Percentiles rank a stretch among this genome's conserved stretches.
phyloP scores from a whole-genome alignment of 2,329 filamentous ascomycete genomes.

The Colletotrichum sp. region DNA sequence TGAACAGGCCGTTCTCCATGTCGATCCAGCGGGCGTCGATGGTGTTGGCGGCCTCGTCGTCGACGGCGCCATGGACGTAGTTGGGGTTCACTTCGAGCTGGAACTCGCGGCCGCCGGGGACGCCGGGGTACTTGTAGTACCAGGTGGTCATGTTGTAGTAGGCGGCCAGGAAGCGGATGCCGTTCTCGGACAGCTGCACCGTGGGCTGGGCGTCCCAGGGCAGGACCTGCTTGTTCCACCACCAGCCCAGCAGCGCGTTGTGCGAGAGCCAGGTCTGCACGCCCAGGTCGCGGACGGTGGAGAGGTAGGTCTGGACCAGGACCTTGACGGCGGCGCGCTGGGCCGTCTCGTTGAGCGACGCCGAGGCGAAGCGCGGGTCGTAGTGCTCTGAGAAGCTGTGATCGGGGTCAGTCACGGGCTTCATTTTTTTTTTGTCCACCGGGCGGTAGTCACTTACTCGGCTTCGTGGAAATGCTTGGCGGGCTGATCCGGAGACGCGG shows the following conservation, averaged over 20 bases:
- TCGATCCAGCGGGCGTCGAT: slow-evolving; percentile 58
- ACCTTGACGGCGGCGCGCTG: slow-evolving; percentile 66
- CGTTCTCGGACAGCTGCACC: slow-evolving; percentile 72
- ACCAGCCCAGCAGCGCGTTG: slow-evolving; percentile 85
- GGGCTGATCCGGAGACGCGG: not conserved
- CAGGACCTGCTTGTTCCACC: slow-evolving; percentile 75
- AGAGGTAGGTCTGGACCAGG: slow-evolving; percentile 75
- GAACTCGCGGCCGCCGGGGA: slow-evolving; percentile 46
- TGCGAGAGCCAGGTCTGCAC: slow-evolving; percentile 86
- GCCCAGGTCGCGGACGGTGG: slow-evolving; percentile 67
- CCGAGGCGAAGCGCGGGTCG: slow-evolving; percentile 42
- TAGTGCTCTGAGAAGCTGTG: slow-evolving; percentile 37
- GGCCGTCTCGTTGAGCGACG: slow-evolving; percentile 55
- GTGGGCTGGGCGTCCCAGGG: slow-evolving; percentile 83
- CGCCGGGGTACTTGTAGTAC: slow-evolving; percentile 44
- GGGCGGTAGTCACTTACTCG: not conserved
- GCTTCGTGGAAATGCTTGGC: slow-evolving; percentile 10
- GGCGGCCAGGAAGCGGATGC: slow-evolving; percentile 68
- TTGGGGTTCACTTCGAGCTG: slow-evolving; percentile 55
- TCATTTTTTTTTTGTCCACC: not conserved
- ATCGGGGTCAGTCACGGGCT: not conserved
- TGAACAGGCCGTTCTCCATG: slow-evolving; percentile 49
- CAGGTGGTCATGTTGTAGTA: slow-evolving; percentile 67
- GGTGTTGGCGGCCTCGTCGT: slow-evolving; percentile 40
- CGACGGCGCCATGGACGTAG: slow-evolving; percentile 34